Evolutionary conservation across 768 basidiomycete genomes (phyloP), one percentile per base, ranked within the genome.

Genomic region (Tylopilus vinaceipallidus): DNA sequence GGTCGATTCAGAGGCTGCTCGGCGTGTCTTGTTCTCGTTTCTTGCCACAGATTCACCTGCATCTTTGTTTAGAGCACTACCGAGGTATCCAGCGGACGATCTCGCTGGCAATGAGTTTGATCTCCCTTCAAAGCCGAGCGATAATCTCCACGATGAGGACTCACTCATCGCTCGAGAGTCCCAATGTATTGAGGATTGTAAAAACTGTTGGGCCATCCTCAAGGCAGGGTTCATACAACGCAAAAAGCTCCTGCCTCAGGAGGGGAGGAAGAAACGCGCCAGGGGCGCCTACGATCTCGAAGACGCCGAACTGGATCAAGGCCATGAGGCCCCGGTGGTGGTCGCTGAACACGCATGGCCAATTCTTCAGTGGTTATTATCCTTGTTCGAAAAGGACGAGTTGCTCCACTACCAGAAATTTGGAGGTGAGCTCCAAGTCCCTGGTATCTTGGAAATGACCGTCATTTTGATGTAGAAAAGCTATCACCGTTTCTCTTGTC

Each of bases 371-470:
- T 90, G 85, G 84, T 55, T 90, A 0, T 46, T 91, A 11, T 62
- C 68, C 19, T 56, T 90, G 17, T 88, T 88, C 55, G 86, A 91
- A 60, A 78, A 76, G 54, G 87, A 90, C 52, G 82, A 88, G 56
- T 53, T 57, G 10, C 50, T 67, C 42, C 58, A 60, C 9, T 67
- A 69, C 49, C 60, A 61, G 36, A 54, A 56, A 14, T 64, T 66
- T 49, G 72, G 71, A 43, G 60, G 53, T 52, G 53, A 42, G 41
- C 11, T 32, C 33, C 47, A 33, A 44, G 27, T 22, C 36, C 12
- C 20, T 55, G 51, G 37, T 24, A 45, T 22, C 37, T 52, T 39
- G 17, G 42, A 45, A 42, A 45, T 56, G 36, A 54, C 55, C 41
- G 7, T 50, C 29, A 16, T 44, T 45, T 47, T 38, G 9, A 12